These are phyloP conservation scores for Kwoniella sp. DNA, from an alignment of 768 basidiomycete genomes.

Conservation along the genomic window DNA sequence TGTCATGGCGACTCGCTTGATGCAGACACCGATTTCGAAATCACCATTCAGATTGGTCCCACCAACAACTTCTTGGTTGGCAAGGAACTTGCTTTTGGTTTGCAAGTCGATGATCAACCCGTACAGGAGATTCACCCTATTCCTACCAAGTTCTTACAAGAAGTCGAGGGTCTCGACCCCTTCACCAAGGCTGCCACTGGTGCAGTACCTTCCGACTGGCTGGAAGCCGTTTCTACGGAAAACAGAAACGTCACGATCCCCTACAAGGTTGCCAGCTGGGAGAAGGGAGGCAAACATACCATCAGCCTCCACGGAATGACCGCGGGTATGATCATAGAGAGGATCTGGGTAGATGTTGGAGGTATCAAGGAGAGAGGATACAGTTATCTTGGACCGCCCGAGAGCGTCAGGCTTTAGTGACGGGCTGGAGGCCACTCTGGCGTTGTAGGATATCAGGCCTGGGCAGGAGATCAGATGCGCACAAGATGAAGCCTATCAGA, in stretches of 20 bases:
- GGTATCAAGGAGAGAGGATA: conserved; percentile 38
- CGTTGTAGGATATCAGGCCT: no score
- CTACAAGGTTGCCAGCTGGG: conserved; percentile 6
- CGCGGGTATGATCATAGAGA: conserved; percentile 45
- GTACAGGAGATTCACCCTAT: conserved; percentile 35
- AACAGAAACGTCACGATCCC: conserved; percentile 35
- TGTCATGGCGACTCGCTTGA: conserved; percentile 13
- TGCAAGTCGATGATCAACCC: conserved; percentile 36
- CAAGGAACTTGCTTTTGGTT: conserved; percentile 37
- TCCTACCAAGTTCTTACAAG: conserved; percentile 17
- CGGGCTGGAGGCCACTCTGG: neutral
- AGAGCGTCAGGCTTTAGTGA: conserved; percentile 24
- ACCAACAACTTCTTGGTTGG: conserved; percentile 35
- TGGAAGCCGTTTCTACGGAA: conserved; percentile 36
- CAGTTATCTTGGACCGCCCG: conserved; percentile 45
- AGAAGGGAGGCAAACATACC: conserved; percentile 30
- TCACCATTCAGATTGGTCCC: conserved; percentile 46
- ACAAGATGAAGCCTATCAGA: no score
- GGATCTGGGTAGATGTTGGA: conserved; percentile 42
- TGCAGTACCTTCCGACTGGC: conserved; percentile 46
- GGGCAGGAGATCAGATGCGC: no score
- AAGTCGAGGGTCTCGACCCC: conserved; percentile 13
- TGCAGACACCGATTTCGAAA: conserved; percentile 13
- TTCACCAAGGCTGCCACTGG: conserved; percentile 21
- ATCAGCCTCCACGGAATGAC: conserved; percentile 44